These are phyloP conservation scores for Scolecobasidium constrictum DNA, from an alignment of 2,329 filamentous ascomycete genomes.

Conservation along the genomic window DNA sequence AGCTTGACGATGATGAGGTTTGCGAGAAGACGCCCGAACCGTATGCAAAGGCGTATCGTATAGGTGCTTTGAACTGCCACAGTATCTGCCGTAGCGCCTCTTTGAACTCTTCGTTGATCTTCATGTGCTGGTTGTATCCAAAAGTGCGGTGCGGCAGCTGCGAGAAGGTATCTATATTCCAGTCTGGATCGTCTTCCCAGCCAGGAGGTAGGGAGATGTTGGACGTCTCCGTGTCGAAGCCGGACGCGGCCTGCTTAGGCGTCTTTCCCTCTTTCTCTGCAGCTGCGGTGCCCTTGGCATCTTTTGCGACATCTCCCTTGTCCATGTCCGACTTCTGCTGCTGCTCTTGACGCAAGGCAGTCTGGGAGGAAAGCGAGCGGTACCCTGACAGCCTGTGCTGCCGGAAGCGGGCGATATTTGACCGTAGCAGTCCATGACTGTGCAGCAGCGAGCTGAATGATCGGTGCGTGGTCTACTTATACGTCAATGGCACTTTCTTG, in stretches of 20 bases:
- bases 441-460: constrained; percentile 3
- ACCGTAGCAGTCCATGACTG: constrained; percentile 5
- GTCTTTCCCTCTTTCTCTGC: neutral
- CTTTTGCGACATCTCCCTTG: too few species aligned
- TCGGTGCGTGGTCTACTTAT: neutral
- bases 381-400: neutral
- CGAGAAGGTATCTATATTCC: constrained; percentile 61
- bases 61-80: constrained; percentile 85
- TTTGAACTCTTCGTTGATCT: constrained; percentile 92
- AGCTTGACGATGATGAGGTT: constrained; percentile 30
- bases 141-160: constrained; percentile 71
- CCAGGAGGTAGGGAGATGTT: constrained; percentile 19
- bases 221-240: neutral
- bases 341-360: neutral
- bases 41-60: constrained; percentile 94
- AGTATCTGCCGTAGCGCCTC: constrained; percentile 77
- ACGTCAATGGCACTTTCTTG: too few species aligned
- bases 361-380: neutral
- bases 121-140: constrained; percentile 91
- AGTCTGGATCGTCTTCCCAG: constrained; percentile 68
- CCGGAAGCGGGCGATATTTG: constrained; percentile 5
- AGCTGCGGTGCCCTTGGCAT: neutral
- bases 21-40: constrained; percentile 95
- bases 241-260: neutral
- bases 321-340: neutral